phyloP scores from a whole-genome alignment of 495 filamentous ascomycete genomes.

The Penicillium ucsense region DNA sequence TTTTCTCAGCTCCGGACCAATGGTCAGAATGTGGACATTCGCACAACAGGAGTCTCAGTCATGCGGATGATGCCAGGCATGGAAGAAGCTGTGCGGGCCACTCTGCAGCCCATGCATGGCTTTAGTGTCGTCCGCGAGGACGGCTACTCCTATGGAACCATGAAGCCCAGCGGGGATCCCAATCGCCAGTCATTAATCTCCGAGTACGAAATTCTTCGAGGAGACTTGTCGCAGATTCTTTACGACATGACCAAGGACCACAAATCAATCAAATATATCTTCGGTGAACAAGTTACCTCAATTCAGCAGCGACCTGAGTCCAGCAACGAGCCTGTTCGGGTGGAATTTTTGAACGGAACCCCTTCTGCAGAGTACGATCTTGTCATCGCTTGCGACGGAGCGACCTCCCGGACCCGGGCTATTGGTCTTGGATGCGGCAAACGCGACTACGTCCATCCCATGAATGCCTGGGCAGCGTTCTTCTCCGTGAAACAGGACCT shows the following conservation, averaged over 20 bases:
- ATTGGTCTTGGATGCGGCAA: conserved; percentile 31
- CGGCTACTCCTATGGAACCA: conserved; percentile 26
- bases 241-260: conserved; percentile 33
- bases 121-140: conserved; percentile 30
- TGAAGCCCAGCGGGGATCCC: conserved; percentile 31
- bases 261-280: conserved; percentile 33
- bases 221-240: conserved; percentile 38
- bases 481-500: conserved; percentile 30
- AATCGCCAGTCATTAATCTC: conserved; percentile 36
- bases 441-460: conserved; percentile 25
- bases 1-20: conserved; percentile 29
- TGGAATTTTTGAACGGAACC: conserved; percentile 27
- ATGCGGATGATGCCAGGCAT: conserved; percentile 43
- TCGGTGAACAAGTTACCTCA: conserved; percentile 22
- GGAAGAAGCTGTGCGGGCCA: conserved; percentile 31
- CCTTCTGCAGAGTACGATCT: conserved; percentile 34
- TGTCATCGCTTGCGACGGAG: conserved; percentile 40
- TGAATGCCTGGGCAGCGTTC: conserved; percentile 32
- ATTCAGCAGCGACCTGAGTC: conserved; percentile 2
- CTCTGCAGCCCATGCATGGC: conserved; percentile 31
- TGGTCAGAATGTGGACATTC: conserved; percentile 47
- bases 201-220: conserved; percentile 49
- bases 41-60: conserved; percentile 34
- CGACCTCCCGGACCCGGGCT: conserved; percentile 37
- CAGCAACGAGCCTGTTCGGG: conserved; percentile 20